A percentile compares a stretch with the other conserved stretches of the same genome.
These are phyloP conservation scores for Phaeosphaeria sp. DNA, from an alignment of 2,329 filamentous ascomycete species.

Conservation along the genomic window DNA sequence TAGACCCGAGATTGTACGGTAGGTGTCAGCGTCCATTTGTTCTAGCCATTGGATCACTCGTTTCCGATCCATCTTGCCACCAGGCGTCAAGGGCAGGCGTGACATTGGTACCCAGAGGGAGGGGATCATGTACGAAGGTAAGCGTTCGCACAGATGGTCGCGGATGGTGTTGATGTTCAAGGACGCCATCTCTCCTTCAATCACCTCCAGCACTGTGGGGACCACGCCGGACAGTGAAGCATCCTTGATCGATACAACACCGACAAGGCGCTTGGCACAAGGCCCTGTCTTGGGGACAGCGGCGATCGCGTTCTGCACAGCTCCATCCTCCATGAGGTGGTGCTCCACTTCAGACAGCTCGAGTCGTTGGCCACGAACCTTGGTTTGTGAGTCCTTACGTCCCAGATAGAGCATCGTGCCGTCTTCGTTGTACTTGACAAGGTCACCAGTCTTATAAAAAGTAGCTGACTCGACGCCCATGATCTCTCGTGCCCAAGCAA, in stretches of 20 bases:
- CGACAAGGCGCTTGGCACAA: conserved; percentile 42
- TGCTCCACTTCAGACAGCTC: conserved; percentile 56
- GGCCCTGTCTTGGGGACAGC: conserved; percentile 35
- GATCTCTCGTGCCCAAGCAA: conserved; percentile 25
- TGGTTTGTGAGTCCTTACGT: conserved; percentile 43
- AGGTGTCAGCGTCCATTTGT: conserved; percentile 35
- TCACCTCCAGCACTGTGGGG: conserved; percentile 16
- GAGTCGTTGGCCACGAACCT: conserved; percentile 53
- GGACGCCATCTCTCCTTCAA: conserved; percentile 31
- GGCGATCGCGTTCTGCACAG: conserved; percentile 38
- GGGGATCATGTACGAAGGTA: conserved; percentile 45
- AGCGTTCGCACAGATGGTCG: conserved; percentile 36
- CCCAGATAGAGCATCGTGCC: conserved; percentile 43
- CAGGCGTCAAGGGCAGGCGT: conserved; percentile 40
- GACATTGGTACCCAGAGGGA: conserved; percentile 39
- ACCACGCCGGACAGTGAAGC: conserved; percentile 9
- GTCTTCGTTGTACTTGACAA: conserved; percentile 46
- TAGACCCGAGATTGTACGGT: conserved; percentile 33
- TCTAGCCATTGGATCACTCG: conserved; percentile 41
- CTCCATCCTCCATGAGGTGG: conserved; percentile 44
- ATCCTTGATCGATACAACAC: conserved; percentile 34
- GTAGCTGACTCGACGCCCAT: neutral
- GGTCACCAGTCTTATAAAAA: conserved; percentile 48
- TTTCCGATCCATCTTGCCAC: conserved; percentile 41
- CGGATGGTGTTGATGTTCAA: conserved; percentile 31